These are phyloP conservation scores for Diaporthe australafricana DNA, from an alignment of 2,329 filamentous ascomycete genomes.

Conservation along the genomic window DNA sequence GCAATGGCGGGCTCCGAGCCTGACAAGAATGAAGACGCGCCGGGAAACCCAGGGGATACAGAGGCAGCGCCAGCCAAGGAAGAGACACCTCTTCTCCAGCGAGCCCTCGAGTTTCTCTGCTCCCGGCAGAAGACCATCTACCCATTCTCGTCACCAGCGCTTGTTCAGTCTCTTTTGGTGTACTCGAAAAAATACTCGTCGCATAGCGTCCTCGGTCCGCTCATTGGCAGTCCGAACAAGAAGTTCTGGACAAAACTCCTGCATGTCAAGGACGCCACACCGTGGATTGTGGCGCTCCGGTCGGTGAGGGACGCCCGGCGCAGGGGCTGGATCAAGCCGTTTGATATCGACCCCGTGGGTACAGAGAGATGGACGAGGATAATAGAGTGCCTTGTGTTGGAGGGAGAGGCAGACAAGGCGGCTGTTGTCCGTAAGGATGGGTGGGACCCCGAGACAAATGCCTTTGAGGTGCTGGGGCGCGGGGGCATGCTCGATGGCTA, in stretches of 20 bases:
- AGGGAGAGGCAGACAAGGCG: conserved; percentile 42
- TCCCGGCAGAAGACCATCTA: conserved; percentile 50
- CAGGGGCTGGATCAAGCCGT: conserved; percentile 46
- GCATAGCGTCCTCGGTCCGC: not conserved
- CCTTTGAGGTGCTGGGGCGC: conserved; percentile 42
- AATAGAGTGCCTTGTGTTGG: conserved; percentile 43
- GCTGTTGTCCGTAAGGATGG: conserved; percentile 43
- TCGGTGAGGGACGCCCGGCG: conserved; percentile 47
- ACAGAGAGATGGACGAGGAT: conserved; percentile 46
- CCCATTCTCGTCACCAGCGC: conserved; percentile 45
- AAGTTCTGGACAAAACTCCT: conserved; percentile 41
- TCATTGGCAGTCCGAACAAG: conserved; percentile 25
- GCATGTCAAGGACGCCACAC: conserved; percentile 39
- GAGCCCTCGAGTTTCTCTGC: conserved; percentile 50
- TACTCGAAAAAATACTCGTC: conserved; percentile 12
- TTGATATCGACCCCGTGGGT: conserved; percentile 44
- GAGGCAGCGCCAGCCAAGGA: not conserved
- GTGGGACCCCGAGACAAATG: conserved; percentile 47
- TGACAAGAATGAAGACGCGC: not conserved
- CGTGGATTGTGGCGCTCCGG: conserved; percentile 47
- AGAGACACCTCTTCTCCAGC: conserved; percentile 46
- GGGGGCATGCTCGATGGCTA: conserved; percentile 18
- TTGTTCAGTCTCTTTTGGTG: conserved; percentile 40
- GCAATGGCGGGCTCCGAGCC: not conserved
- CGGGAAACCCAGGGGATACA: not conserved